Evolutionary conservation across 1,139 yeast genomes (phyloP).

Genomic region (Sugiyamaella pinicola): DNA sequence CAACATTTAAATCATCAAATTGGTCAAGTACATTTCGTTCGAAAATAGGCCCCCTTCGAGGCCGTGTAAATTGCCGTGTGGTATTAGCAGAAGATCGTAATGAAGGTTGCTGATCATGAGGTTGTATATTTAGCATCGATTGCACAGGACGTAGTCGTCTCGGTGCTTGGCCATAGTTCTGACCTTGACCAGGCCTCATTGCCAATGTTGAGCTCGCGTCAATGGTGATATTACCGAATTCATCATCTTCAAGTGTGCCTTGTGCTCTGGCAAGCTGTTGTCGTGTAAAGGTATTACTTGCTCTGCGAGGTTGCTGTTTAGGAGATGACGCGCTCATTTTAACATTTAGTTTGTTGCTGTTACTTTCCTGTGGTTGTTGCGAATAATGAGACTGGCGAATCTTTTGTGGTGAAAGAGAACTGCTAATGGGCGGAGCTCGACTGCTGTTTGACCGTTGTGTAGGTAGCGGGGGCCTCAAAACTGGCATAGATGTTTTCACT

Average conservation of each 20-base stretch:
- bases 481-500: conserved; percentile 26
- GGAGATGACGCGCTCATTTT: conserved; percentile 3
- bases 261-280: conserved; percentile 2
- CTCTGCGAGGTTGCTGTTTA: background rate
- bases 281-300: background rate
- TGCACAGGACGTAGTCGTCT: conserved; percentile 30
- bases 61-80: conserved; percentile 10
- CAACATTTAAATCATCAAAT: conserved; percentile 37
- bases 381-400: background rate
- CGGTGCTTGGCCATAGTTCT: no score
- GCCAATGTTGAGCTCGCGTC: conserved; percentile 17
- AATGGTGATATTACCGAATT: conserved; percentile 12
- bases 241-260: conserved; percentile 12
- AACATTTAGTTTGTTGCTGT: background rate
- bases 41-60: conserved; percentile 20
- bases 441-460: conserved; percentile 1
- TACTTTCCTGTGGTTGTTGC: background rate
- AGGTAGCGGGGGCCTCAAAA: conserved; percentile 12
- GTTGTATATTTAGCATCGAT: conserved; percentile 27
- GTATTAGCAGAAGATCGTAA: background rate
- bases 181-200: conserved; percentile 3
- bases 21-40: conserved; percentile 40
- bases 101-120: conserved; percentile 18
- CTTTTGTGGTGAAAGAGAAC: conserved; percentile 13
- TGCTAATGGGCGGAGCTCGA: background rate